Evolutionary conservation across 2,329 filamentous ascomycete genomes (phyloP).

Genomic region (Lachnellula willkommii): DNA sequence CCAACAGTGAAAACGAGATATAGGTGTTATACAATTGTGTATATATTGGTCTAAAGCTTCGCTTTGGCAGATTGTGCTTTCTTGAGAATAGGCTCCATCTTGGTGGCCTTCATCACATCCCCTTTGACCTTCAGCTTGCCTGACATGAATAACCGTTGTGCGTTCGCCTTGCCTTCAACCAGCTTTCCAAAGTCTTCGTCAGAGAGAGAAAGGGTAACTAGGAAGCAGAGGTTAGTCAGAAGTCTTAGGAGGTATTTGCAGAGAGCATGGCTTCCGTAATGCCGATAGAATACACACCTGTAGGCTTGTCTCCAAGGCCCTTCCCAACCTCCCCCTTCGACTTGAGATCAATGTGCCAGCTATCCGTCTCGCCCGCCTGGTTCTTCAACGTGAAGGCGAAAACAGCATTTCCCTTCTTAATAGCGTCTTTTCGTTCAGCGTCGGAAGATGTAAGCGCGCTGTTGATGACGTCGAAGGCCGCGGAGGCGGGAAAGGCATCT

Average conservation of each 20-base stretch:
- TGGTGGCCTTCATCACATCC: constrained; percentile 97
- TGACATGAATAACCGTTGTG: constrained; percentile 90
- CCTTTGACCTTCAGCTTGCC: constrained; percentile 98
- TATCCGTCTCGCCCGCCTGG: constrained; percentile 67
- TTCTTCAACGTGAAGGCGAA: constrained; percentile 95
- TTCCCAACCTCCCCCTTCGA: constrained; percentile 76
- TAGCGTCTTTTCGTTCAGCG: constrained; percentile 74
- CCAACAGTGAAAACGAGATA: not conserved
- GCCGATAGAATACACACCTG: constrained; percentile 52
- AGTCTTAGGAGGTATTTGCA: not conserved
- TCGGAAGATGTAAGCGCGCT: constrained; percentile 61
- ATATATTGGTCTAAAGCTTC: constrained; percentile 60
- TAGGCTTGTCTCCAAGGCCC: constrained; percentile 74
- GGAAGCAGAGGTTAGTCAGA: not conserved
- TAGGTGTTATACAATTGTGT: constrained; percentile 7
- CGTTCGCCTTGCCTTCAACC: constrained; percentile 81
- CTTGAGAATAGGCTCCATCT: constrained; percentile 36
- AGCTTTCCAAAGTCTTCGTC: constrained; percentile 85
- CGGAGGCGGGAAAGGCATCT: constrained; percentile 86
- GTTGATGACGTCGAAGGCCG: constrained; percentile 85
- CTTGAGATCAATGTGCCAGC: constrained; percentile 96
- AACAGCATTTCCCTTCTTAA: constrained; percentile 81
- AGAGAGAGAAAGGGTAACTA: constrained; percentile 79
- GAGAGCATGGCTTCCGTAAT: not conserved
- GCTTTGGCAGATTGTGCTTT: constrained; percentile 45